Evolutionary conservation across 129 eudicot species (phyloP).

Genomic region (Scalesia atractyloides): DNA sequence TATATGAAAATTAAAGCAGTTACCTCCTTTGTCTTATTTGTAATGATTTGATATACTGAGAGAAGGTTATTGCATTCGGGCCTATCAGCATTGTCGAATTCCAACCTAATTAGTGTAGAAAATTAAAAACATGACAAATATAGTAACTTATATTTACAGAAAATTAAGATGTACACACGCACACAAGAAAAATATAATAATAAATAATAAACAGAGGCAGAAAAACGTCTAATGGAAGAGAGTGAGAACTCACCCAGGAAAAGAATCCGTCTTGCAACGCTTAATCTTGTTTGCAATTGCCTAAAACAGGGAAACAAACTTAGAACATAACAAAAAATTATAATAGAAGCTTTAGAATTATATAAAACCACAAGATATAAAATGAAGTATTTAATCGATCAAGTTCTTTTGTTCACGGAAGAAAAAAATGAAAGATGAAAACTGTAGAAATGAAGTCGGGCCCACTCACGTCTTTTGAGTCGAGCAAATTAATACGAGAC

Average conservation of each 20-base stretch:
- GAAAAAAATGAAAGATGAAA: not conserved
- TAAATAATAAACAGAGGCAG: not conserved
- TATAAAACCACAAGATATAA: not conserved
- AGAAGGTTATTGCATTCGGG: slow-evolving; percentile 97
- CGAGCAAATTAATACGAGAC: slow-evolving; percentile 94
- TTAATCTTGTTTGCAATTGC: slow-evolving; percentile 87
- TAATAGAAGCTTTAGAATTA: not conserved
- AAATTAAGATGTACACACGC: slow-evolving; percentile 1
- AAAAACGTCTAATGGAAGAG: not conserved
- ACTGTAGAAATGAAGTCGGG: slow-evolving; percentile 1
- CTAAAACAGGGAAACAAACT: slow-evolving; percentile 33
- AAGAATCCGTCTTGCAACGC: slow-evolving; percentile 98
- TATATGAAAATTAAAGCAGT: slow-evolving; percentile 9
- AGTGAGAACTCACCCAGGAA: slow-evolving; percentile 59
- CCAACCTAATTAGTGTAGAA: slow-evolving; percentile 54
- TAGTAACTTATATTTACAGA: not conserved
- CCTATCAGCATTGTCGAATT: slow-evolving; percentile 87
- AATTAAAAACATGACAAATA: not conserved
- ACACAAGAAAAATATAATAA: no score
- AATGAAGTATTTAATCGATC: not conserved
- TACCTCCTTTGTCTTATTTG: slow-evolving; percentile 94
- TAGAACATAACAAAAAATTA: slow-evolving; percentile 1
- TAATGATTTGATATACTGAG: slow-evolving; percentile 78
- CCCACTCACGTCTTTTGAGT: slow-evolving; percentile 88
- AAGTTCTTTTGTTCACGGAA: not conserved